These are phyloP conservation scores for Fusarium subtropicale DNA, from an alignment of 2,329 filamentous ascomycete genomes.

Conservation along the genomic window DNA sequence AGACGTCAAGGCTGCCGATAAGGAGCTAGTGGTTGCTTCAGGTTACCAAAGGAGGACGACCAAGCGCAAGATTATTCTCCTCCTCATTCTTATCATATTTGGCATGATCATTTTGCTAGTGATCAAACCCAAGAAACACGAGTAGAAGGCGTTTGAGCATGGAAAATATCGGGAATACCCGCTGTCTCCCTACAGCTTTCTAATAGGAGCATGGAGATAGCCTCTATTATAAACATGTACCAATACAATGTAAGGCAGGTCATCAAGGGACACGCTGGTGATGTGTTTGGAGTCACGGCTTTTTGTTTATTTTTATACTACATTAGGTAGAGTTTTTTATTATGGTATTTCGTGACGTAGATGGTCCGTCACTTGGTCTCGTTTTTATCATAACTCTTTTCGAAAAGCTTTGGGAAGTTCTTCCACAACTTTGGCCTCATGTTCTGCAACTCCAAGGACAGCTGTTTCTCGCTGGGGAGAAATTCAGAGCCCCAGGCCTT, in stretches of 20 bases:
- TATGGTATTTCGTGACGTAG: slow-evolving; percentile 2
- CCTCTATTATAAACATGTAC: slow-evolving; percentile 44
- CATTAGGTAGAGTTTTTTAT: slow-evolving; percentile 35
- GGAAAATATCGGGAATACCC: slow-evolving; percentile 32
- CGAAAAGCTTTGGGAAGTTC: slow-evolving; percentile 47
- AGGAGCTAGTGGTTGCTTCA: slow-evolving; percentile 88
- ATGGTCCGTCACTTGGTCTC: slow-evolving; percentile 3
- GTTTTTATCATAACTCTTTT: slow-evolving; percentile 44
- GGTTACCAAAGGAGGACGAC: slow-evolving; percentile 89
- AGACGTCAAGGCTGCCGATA: slow-evolving; percentile 92
- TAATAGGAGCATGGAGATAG: slow-evolving; percentile 8
- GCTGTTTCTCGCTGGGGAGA: slow-evolving; percentile 40
- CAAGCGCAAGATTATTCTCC: slow-evolving; percentile 91
- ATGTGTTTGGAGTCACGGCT: slow-evolving; percentile 47
- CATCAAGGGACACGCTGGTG: slow-evolving; percentile 41
- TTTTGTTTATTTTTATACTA: slow-evolving; percentile 36
- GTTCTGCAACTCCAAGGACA: slow-evolving; percentile 47
- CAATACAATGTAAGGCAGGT: slow-evolving; percentile 49
- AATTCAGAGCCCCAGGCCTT: slow-evolving; percentile 52
- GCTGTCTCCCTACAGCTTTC: slow-evolving; percentile 10
- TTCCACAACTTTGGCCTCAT: slow-evolving; percentile 49
- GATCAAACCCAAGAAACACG: slow-evolving; percentile 78
- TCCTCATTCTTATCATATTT: slow-evolving; percentile 85
- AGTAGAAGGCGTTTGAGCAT: slow-evolving; percentile 35
- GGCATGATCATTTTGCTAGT: slow-evolving; percentile 87